Base-by-base conservation (phyloP, 768 basidiomycete genomes). In the Lactarius akahatsu region DNA sequence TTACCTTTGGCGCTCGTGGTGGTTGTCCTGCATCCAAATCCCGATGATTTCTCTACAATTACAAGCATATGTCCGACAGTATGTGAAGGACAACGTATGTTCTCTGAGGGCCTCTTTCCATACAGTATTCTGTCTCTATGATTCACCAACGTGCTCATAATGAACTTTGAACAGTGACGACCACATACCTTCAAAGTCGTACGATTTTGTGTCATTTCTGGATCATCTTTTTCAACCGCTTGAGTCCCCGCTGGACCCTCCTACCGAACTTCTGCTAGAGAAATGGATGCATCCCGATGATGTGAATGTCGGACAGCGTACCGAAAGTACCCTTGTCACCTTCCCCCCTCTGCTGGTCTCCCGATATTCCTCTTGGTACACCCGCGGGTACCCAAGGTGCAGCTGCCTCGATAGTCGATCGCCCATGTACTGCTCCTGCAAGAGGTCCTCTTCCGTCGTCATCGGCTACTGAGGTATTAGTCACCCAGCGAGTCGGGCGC, bases 41-140 rank as follows among this genome's bases (percentile, higher is more conserved):
- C 68, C 70, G 23, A 71, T 71, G 70, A 71, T 71, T 61, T 64
- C 16, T 52, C 41, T 4, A 59, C 45, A 61, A 64, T 65, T 70
- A 71, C 70, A 71, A 71, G 70, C 70, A 71, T 71, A 71, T 71
- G 70, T 71, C 70, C 70, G 69, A 71, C 20, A 43, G 28, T 64
- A 40, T 26, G 56, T 69, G 68, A 71, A 45, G 70, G 70, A 70
- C 70, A 70, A 62, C 64, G 61, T 69, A 70, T 70, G 68, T 70
- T 70, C 70, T 64, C 70, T 70, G 70, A 70, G 70, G 68, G 70
- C 45, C 43, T 52, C 13, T 16, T 61, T 52, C 45, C 50, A 23
- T 57, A 13, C 36, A 15, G 7, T 20, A 28, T 36, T 38, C 54
- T 30, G 26, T 23, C 23, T 45, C 36, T 18, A 13, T 59, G 4